These are phyloP conservation scores for Epichloe amarillans DNA, from an alignment of 2,329 filamentous ascomycete genomes.

Conservation along the genomic window DNA sequence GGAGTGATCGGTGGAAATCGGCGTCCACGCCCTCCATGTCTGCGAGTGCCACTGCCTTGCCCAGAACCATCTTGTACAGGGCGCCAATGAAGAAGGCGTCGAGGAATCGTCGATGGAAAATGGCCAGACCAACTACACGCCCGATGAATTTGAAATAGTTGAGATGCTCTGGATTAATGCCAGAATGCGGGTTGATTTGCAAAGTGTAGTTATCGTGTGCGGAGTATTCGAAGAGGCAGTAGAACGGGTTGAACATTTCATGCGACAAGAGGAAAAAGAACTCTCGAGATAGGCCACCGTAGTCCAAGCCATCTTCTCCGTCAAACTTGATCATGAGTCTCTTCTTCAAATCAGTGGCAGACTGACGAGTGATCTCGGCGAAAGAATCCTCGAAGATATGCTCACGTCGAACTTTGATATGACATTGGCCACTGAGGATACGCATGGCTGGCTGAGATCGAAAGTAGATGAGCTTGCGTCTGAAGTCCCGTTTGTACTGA, in stretches of 20 bases:
- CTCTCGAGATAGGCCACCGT: conserved; percentile 92
- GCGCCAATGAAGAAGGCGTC: conserved; percentile 99
- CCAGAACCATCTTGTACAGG: conserved; percentile 97
- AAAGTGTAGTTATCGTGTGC: conserved; percentile 99
- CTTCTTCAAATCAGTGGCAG: conserved; percentile 92
- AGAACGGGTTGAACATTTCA: conserved; percentile 99
- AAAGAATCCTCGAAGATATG: conserved; percentile 99
- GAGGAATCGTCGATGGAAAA: conserved; percentile 94
- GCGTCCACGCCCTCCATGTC: conserved; percentile 99
- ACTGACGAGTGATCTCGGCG: conserved; percentile 94
- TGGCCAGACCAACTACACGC: conserved; percentile 87
- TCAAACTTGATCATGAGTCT: conserved; percentile 99
- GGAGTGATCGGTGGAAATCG: conserved; percentile 90
- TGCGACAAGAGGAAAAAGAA: conserved; percentile 99
- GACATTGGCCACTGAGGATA: conserved; percentile 90
- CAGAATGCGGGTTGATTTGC: conserved; percentile 98
- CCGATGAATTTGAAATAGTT: conserved; percentile 99
- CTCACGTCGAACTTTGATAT: conserved; percentile 91
- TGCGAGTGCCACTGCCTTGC: conserved; percentile 78
- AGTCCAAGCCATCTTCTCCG: conserved; percentile 93
- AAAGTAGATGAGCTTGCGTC: conserved; percentile 98
- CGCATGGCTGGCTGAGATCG: conserved; percentile 91
- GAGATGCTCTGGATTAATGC: conserved; percentile 97
- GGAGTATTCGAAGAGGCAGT: conserved; percentile 98
- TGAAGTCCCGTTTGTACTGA: conserved; percentile 98